A percentile compares a stretch with the other conserved stretches of the same genome.
Conservation (phyloP, 805 yeast genomes). For the Teunomyces panamensis region DNA sequence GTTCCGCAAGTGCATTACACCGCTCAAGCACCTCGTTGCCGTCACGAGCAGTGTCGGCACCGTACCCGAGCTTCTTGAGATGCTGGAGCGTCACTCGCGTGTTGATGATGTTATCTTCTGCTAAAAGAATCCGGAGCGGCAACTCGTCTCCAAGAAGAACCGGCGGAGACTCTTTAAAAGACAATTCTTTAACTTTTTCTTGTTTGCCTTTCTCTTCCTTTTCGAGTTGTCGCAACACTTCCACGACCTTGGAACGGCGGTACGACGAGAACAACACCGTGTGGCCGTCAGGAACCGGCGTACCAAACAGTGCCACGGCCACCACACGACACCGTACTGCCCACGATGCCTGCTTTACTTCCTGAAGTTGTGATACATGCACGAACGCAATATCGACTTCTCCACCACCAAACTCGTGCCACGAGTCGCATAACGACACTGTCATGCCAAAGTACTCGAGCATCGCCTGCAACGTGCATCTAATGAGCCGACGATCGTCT, state of each 20-base stretch:
- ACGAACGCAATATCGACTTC: conserved; percentile 19
- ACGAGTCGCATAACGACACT: conserved; percentile 19
- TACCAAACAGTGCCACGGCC: conserved; percentile 29
- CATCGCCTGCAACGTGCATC: conserved; percentile 29
- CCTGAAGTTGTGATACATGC: conserved; percentile 10
- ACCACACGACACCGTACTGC: conserved; percentile 13
- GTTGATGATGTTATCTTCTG: conserved; percentile 54
- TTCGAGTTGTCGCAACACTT: conserved; percentile 2
- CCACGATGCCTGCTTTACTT: neutral
- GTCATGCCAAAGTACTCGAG: conserved; percentile 34
- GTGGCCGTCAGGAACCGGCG: conserved; percentile 20
- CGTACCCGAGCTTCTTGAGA: conserved; percentile 47
- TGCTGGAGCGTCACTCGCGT: conserved; percentile 50
- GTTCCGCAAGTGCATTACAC: conserved; percentile 24
- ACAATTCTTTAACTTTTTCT: neutral
- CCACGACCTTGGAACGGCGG: conserved; percentile 22
- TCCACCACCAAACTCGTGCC: conserved; percentile 12
- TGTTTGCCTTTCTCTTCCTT: neutral
- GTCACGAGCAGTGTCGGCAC: conserved; percentile 51
- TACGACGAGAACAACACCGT: conserved; percentile 28
- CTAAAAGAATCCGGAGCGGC: conserved; percentile 50
- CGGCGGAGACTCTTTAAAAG: neutral
- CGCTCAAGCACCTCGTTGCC: conserved; percentile 44
- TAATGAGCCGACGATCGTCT: conserved; percentile 28
- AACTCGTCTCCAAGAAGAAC: conserved; percentile 10